Percentiles rank a stretch among this genome's conserved stretches.
Conservation (phyloP, 352 stramenopile species). For the Phytophthora boehmeriae region DNA sequence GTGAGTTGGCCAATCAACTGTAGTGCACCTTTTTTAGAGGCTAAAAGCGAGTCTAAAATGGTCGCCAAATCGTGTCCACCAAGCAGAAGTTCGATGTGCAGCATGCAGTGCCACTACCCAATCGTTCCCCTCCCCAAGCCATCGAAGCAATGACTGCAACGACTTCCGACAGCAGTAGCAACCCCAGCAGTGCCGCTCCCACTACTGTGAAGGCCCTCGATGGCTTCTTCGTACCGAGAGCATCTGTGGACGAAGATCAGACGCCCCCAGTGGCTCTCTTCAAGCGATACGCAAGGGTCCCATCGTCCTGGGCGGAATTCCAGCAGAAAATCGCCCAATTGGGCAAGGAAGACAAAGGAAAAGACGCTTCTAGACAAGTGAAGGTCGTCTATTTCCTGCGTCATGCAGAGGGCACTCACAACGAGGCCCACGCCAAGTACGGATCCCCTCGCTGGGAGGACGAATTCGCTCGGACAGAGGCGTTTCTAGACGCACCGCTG, state of each 20-base stretch:
- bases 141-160: slow-evolving; percentile 16
- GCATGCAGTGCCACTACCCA: slow-evolving; percentile 2
- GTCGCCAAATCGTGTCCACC: not conserved
- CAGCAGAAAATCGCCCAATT: slow-evolving; percentile 27
- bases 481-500: slow-evolving; percentile 67
- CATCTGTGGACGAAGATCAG: not conserved
- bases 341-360: slow-evolving; percentile 27
- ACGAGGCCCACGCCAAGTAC: slow-evolving; percentile 63
- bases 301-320: slow-evolving; percentile 35
- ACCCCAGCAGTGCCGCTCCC: not conserved
- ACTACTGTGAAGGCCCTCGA: slow-evolving; percentile 25
- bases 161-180: slow-evolving; percentile 3
- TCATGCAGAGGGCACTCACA: slow-evolving; percentile 78
- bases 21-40: too few species aligned
- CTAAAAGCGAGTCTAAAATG: too few species aligned
- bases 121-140: not conserved
- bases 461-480: slow-evolving; percentile 62
- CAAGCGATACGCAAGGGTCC: slow-evolving; percentile 36
- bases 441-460: slow-evolving; percentile 68
- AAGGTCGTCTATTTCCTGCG: slow-evolving; percentile 85
- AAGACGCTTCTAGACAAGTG: slow-evolving; percentile 27
- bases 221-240: slow-evolving; percentile 25
- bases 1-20: too few species aligned
- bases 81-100: slow-evolving; percentile 4
- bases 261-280: slow-evolving; percentile 27